Evolutionary conservation across 2,329 filamentous ascomycete species (phyloP), one percentile per base, ranked within the genome.

Genomic region (Paramyrothecium roridum): DNA sequence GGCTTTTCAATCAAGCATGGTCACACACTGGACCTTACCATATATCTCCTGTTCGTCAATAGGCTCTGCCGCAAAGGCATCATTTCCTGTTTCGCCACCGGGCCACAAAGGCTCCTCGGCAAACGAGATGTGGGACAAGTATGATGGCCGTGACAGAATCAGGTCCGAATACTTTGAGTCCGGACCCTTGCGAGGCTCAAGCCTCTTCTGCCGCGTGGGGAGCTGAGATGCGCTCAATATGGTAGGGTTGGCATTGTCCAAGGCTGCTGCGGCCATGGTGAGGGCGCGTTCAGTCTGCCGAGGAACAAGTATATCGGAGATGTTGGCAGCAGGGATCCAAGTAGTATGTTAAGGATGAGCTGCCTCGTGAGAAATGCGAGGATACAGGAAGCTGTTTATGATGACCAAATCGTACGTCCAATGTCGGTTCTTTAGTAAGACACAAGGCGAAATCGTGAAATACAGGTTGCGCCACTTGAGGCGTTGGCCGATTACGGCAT

Each of bases 31-130:
- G 7, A 48, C 20, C 77, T 59, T 76, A 95, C 91, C 92, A 70
- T 93, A 99, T 46, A 99, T 93, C 74, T 99, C 95, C 72, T 97
- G 95, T 71, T 96, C 91, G 69, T 99, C 95, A 63, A 99, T 96
- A 55, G 90, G 89, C 64, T 98, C 93, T 37, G 86, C 80, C 1
- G 79, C 76, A 50, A 85, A 80, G 56, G 87, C 84, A 56, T 86
- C 83, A 52, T 84, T 76, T 51, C 71, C 76, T 50, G 75, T 70
- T 20, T 69, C 65, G 52, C 63, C 64, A 43, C 65, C 68, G 49
- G 67, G 65, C 66, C 72, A 74, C 60, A 56, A 51, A 26, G 57
- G 70, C 68, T 68, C 65, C 50, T 73, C 71, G 30, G 68, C 62
- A 61, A 64, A 72, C 61, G 76, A 74, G 6, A 75, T 73, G 48